Conservation (phyloP, 2,329 filamentous ascomycete species). For the Aspergillus japonicus region DNA sequence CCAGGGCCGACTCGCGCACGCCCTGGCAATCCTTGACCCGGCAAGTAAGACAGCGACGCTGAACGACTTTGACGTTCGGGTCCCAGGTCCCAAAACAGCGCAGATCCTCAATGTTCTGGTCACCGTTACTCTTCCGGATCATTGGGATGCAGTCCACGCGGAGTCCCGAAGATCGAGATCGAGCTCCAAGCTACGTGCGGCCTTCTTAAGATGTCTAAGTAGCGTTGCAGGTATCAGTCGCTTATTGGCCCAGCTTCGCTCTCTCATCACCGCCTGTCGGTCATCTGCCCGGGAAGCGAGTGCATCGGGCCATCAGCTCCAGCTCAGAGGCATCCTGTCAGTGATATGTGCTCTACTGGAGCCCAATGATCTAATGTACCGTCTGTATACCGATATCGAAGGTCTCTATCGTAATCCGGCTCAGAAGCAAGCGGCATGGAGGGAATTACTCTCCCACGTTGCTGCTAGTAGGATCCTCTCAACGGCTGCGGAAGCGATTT, state of each 20-base stretch:
- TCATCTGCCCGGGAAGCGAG: slow-evolving; percentile 29
- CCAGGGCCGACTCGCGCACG: slow-evolving; percentile 29
- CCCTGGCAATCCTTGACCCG: slow-evolving; percentile 39
- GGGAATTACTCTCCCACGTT: slow-evolving; percentile 59
- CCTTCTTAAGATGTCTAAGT: slow-evolving; percentile 63
- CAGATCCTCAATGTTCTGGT: slow-evolving; percentile 75
- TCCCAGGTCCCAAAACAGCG: slow-evolving; percentile 66
- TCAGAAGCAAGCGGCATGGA: slow-evolving; percentile 59
- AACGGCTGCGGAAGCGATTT: slow-evolving; percentile 55
- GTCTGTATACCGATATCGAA: slow-evolving; percentile 49
- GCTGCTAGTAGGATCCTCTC: slow-evolving; percentile 62
- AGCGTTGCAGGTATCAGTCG: slow-evolving; percentile 77
- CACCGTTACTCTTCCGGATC: slow-evolving; percentile 73
- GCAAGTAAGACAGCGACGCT: slow-evolving; percentile 23
- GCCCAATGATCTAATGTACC: slow-evolving; percentile 42
- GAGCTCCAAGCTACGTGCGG: slow-evolving; percentile 37
- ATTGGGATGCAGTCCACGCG: slow-evolving; percentile 65
- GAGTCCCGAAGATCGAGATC: slow-evolving; percentile 16
- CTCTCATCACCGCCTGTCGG: slow-evolving; percentile 48
- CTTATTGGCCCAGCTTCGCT: slow-evolving; percentile 67
- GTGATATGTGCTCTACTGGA: slow-evolving; percentile 44
- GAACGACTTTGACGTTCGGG: slow-evolving; percentile 55
- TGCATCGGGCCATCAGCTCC: slow-evolving; percentile 33
- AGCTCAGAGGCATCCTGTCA: slow-evolving; percentile 38
- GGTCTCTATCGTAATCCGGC: slow-evolving; percentile 39